Evolutionary conservation across 179 eudicot genomes (phyloP), one percentile per base, ranked within the genome.

Genomic region (Silene coronaria): DNA sequence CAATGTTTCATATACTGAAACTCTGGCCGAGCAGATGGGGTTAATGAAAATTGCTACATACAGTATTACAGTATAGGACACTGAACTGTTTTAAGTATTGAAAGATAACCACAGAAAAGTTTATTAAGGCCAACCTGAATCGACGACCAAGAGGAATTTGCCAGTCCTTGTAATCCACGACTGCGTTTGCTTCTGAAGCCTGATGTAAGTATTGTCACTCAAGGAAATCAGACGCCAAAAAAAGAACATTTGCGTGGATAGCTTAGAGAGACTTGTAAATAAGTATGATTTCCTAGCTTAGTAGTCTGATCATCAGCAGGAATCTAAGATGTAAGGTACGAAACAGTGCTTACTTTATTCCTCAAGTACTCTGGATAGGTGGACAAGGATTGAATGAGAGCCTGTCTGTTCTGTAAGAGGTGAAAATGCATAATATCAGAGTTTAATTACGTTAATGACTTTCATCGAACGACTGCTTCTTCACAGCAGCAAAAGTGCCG

Each of bases 121-220:
- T 0, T 6, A 9, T 14, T 14, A 24, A 51, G 76, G 28, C 79
- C 53, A 28, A 90, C 98, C 98, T 92, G 91, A 95, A 95, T 76
- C 97, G 89, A 78, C 99, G 95, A 26, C 99, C 97, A 67, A 95
- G 93, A 79, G 99, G 96, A 80, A 95, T 90, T 87, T 92, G 97
- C 99, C 99, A 95, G 69, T 95, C 99, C 85, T 92, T 95, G 89
- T 92, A 95, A 78, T 95, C 99, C 65, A 95, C 97, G 74, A 90
- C 97, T 78, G 80, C 34, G 67, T 89, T 85, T 67, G 78, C 85
- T 80, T 95, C 90, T 48, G 99, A 92, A 72, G 91, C 95, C 98
- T 92, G 86, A 32, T 71, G 77, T 55, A 75, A 62, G 12, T 57
- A 59, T 70, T 2, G 38, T 48, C 3, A 76, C 76, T 32, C 2